Evolutionary conservation across 2,329 filamentous ascomycete species (phyloP).

Genomic region (Polytolypa hystricis): DNA sequence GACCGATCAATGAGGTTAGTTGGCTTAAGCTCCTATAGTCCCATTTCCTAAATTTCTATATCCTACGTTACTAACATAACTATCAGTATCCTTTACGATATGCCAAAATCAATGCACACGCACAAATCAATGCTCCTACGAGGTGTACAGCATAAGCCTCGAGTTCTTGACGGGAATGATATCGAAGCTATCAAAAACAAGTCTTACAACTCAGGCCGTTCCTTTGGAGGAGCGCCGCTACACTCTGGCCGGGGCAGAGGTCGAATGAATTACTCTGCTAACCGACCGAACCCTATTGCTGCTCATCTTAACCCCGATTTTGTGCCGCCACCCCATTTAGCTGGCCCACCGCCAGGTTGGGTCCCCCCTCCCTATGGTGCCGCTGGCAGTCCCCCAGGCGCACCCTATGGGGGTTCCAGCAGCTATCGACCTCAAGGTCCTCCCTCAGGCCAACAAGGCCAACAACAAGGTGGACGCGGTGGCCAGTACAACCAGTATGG

Average conservation of each 20-base stretch:
- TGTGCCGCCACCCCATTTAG: slow-evolving; percentile 21
- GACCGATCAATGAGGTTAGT: slow-evolving; percentile 75
- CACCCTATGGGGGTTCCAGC: slow-evolving; percentile 10
- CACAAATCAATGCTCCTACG: slow-evolving; percentile 94
- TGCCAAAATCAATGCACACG: slow-evolving; percentile 58
- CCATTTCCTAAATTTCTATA: slow-evolving; percentile 1
- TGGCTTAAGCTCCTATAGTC: slow-evolving; percentile 6
- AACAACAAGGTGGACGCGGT: slow-evolving; percentile 5
- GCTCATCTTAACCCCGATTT: slow-evolving; percentile 38
- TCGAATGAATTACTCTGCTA: slow-evolving; percentile 44
- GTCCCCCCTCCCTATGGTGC: slow-evolving; percentile 23
- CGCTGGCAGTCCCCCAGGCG: slow-evolving; percentile 15
- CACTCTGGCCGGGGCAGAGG: slow-evolving; percentile 33
- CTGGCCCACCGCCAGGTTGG: slow-evolving; percentile 16
- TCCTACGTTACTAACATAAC: slow-evolving; percentile 16
- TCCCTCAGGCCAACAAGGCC: slow-evolving; percentile 18
- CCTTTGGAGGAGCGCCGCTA: slow-evolving; percentile 57
- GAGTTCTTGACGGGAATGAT: slow-evolving; percentile 64
- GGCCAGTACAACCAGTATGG: slow-evolving; percentile 8
- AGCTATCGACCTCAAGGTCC: slow-evolving; percentile 29
- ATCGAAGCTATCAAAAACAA: slow-evolving; percentile 61
- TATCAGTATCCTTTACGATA: slow-evolving; percentile 68
- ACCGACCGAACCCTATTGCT: slow-evolving; percentile 36
- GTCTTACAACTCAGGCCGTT: slow-evolving; percentile 54
- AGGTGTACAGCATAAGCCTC: slow-evolving; percentile 61